Evolutionary conservation across 148 eudicot species (phyloP).

Genomic region (Heliosperma pusillum): DNA sequence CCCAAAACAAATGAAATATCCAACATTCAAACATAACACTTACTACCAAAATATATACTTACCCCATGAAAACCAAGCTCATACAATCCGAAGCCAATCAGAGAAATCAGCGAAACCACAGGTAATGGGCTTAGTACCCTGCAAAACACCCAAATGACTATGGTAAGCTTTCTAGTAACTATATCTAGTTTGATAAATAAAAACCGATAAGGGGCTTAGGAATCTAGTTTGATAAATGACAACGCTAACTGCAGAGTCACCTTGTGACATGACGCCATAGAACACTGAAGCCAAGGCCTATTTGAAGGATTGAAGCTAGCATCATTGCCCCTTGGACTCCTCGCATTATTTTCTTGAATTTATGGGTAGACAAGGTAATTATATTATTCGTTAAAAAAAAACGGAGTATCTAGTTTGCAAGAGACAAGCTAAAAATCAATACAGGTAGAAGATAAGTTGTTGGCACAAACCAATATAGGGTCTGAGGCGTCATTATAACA

Average conservation of each 20-base stretch:
- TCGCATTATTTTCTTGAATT: slow-evolving; percentile 74
- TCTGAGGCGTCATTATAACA: slow-evolving; percentile 58
- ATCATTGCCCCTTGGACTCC: slow-evolving; percentile 93
- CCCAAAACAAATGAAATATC: background rate
- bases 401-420: background rate
- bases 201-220: no score
- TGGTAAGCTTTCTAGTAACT: slow-evolving; percentile 4
- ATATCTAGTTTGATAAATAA: background rate
- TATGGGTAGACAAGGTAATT: slow-evolving; percentile 37
- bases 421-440: background rate
- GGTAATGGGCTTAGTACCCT: slow-evolving; percentile 91
- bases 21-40: background rate
- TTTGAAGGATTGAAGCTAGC: slow-evolving; percentile 94
- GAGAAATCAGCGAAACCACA: slow-evolving; percentile 84
- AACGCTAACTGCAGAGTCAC: slow-evolving; percentile 31
- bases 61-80: slow-evolving; percentile 99
- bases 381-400: background rate
- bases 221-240: no score
- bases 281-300: slow-evolving; percentile 95
- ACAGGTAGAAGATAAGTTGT: background rate
- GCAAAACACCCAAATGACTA: slow-evolving; percentile 12
- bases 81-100: slow-evolving; percentile 91
- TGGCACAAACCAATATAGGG: slow-evolving; percentile 55
- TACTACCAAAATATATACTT: slow-evolving; percentile 24
- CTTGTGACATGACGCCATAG: slow-evolving; percentile 94